These are phyloP conservation scores for Mitragyna speciosa DNA, from an alignment of 257 asterid species.

Conservation along the genomic window DNA sequence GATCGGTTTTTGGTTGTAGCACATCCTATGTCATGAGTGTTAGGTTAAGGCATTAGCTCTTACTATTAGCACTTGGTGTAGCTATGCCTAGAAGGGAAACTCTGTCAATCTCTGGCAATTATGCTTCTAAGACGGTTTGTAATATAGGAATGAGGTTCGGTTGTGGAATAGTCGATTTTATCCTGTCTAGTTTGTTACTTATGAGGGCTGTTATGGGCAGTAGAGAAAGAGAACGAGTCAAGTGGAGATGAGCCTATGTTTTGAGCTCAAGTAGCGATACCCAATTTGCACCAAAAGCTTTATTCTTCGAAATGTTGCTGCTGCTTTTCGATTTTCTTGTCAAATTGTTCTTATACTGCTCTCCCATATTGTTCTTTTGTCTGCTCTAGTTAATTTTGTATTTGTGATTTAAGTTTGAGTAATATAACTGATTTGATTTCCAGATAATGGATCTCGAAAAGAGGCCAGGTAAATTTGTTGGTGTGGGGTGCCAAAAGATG, in stretches of 20 bases:
- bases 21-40: background rate
- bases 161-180: background rate
- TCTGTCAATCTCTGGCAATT: background rate
- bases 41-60: background rate
- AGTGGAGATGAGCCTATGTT: background rate
- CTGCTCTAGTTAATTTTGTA: background rate
- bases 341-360: background rate
- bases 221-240: background rate
- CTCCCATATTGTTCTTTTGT: background rate
- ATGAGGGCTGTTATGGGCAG: background rate
- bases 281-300: background rate
- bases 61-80: background rate
- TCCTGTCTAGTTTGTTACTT: background rate
- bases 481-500: constrained; percentile 28
- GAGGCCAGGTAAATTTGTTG: constrained; percentile 24
- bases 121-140: background rate
- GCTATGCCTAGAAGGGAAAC: background rate
- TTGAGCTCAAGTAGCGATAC: background rate
- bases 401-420: background rate
- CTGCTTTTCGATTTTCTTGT: background rate
- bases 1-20: background rate
- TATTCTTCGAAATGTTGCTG: background rate
- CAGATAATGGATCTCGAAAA: constrained; percentile 50
- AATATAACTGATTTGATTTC: background rate
- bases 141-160: background rate